These are phyloP conservation scores for Tuber aestivum DNA, from an alignment of 495 filamentous ascomycete genomes.

Conservation along the genomic window DNA sequence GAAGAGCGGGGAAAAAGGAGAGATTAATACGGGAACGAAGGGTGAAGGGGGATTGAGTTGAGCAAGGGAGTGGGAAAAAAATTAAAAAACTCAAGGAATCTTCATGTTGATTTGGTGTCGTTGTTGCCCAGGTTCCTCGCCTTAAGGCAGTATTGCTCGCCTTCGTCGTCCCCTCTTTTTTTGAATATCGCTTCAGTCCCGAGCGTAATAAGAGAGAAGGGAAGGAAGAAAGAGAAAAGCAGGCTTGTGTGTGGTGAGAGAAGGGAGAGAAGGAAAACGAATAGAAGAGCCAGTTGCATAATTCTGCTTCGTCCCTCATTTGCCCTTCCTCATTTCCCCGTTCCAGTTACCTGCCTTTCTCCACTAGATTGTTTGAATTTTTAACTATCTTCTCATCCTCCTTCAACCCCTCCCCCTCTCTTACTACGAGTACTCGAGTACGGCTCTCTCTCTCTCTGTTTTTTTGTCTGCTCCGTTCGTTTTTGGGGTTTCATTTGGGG, in stretches of 20 bases:
- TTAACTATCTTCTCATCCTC: neutral
- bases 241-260: neutral
- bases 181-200: slow-evolving; percentile 3
- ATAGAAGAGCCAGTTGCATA: neutral
- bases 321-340: neutral
- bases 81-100: neutral
- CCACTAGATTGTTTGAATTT: neutral
- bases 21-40: slow-evolving; percentile 13
- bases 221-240: neutral
- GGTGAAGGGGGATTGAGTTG: slow-evolving; percentile 8
- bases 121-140: slow-evolving; percentile 27
- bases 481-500: neutral
- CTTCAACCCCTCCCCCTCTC: neutral
- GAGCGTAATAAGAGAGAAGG: neutral
- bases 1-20: slow-evolving; percentile 12
- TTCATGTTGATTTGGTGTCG: slow-evolving; percentile 35
- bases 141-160: slow-evolving; percentile 12
- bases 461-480: neutral
- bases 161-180: slow-evolving; percentile 22
- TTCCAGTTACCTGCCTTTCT: neutral
- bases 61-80: neutral
- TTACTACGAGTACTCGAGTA: neutral
- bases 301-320: neutral
- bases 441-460: slow-evolving; percentile 5
- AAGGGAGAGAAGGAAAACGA: neutral